Evolutionary conservation across 768 basidiomycete species (phyloP).

Genomic region (Basidioascus undulatus): DNA sequence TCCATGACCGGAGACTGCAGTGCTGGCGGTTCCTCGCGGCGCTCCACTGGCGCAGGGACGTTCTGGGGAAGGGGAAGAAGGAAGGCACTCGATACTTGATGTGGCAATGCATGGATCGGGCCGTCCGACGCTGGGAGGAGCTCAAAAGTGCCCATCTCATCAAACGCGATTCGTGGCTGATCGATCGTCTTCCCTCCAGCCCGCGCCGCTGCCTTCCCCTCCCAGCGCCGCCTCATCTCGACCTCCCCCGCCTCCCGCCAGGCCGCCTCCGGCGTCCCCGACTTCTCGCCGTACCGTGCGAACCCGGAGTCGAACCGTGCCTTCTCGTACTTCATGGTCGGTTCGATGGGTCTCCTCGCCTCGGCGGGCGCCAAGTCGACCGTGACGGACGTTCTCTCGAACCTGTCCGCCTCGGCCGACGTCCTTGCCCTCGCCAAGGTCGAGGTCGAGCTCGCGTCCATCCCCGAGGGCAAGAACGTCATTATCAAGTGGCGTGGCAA

Average conservation of each 20-base stretch:
- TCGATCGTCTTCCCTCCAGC: conserved; percentile 18
- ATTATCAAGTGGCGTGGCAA: conserved; percentile 76
- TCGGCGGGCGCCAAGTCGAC: conserved; percentile 85
- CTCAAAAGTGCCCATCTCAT: background rate
- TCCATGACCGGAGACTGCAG: background rate
- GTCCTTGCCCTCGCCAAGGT: conserved; percentile 95
- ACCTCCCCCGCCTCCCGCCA: conserved; percentile 33
- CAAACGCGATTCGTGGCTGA: background rate
- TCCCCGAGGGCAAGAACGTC: conserved; percentile 38
- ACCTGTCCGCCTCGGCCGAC: conserved; percentile 92
- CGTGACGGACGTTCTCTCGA: conserved; percentile 77
- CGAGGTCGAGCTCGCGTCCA: conserved; percentile 66
- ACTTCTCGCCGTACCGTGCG: conserved; percentile 61
- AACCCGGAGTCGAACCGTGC: conserved; percentile 24
- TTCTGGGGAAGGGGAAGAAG: too few species aligned
- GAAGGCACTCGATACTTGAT: conserved; percentile 10
- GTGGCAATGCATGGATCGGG: conserved; percentile 7
- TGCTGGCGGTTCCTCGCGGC: background rate
- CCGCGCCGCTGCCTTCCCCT: conserved; percentile 25
- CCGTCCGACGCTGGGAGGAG: background rate
- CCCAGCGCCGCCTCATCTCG: conserved; percentile 49
- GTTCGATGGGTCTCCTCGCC: conserved; percentile 64
- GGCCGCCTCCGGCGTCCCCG: conserved; percentile 46
- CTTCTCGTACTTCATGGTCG: conserved; percentile 25
- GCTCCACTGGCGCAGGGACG: too few species aligned